A percentile compares a stretch with the other conserved stretches of the same genome.
Evolutionary conservation across 768 basidiomycete species (phyloP).

Genomic region (Pleurotus sapidus): DNA sequence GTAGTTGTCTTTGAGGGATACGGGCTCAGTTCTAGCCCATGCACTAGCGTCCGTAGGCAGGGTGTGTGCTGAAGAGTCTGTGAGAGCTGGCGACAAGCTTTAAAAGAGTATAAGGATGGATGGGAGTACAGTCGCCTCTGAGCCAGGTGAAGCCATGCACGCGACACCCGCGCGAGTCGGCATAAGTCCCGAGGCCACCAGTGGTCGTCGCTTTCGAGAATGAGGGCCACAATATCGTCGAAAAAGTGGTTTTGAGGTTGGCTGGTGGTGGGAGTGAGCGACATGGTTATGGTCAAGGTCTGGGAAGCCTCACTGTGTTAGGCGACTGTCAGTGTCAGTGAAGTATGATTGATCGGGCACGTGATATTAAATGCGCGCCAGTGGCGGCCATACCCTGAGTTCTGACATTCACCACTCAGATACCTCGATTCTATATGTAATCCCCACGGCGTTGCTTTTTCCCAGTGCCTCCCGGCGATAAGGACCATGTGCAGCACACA

Average conservation of each 20-base stretch:
- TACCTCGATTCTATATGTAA: too few species aligned
- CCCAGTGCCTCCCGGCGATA: not conserved
- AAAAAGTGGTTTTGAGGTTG: constrained; percentile 27
- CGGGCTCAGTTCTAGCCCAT: constrained; percentile 40
- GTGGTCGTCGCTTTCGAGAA: constrained; percentile 44
- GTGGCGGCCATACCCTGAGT: too few species aligned
- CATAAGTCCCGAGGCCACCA: constrained; percentile 56
- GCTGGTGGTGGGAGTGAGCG: not conserved
- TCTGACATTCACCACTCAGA: too few species aligned
- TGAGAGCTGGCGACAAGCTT: constrained; percentile 37
- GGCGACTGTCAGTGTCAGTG: too few species aligned
- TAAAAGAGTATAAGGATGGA: constrained; percentile 39
- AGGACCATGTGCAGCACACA: constrained; percentile 2
- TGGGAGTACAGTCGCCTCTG: constrained; percentile 42
- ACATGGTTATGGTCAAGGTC: not conserved
- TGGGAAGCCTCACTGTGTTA: too few species aligned
- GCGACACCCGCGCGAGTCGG: constrained; percentile 47
- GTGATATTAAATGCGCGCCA: too few species aligned
- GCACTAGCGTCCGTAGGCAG: constrained; percentile 31
- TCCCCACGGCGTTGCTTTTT: not conserved
- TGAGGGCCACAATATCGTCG: constrained; percentile 50
- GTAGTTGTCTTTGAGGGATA: not conserved
- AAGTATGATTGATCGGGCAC: too few species aligned
- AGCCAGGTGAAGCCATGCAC: constrained; percentile 41
- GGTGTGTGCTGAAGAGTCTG: constrained; percentile 37